Evolutionary conservation across 2,329 filamentous ascomycete genomes (phyloP), one percentile per base, ranked within the genome.

Genomic region (Pseudohalonectria lignicola): DNA sequence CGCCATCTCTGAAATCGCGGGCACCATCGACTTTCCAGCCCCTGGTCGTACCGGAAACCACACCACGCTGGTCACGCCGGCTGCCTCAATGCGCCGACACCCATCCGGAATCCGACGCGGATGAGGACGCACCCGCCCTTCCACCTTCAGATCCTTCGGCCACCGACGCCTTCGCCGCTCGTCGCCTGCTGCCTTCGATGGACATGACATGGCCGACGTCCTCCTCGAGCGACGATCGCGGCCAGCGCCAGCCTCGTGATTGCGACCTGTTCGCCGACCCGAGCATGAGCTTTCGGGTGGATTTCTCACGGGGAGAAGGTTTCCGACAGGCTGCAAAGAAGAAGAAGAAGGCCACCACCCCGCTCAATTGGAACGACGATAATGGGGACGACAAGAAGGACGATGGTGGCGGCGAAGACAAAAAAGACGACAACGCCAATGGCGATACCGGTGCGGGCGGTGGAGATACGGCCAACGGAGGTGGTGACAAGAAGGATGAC

Each of bases 261-360:
- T 48, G 57, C 43, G 54, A 56, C 48, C 48, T 74, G 5, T 57
- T 76, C 25, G 45, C 46, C 30, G 67, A 74, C 45, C 68, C 67
- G n/a, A 59, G 53, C 28, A 56, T 60, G 47, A 53, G 59, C 29
- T 51, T 60, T 16, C 56, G 62, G 21, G 59, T 84, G 36, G 77
- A 84, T 50, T 74, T 82, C 41, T 61, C 62, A 17, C 72, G 66
- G 19, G 57, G 67, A 37, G 62, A 72, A 31, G 70, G 65, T 35
- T 74, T 66, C 57, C 62, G 64, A 37, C 68, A 79, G 50, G 67
- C 64, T 28, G 67, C 60, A 3, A 68, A 71, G 46, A 74, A 71
- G 54, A 76, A 69, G 54, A 81, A 80, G 23, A 66, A 67, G 43
- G 58, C 36, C 19, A 3, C 18, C n/a, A 28, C 19, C 36, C 23